Conservation (phyloP, 306 rosid genomes). For the Hippophae tibetana region DNA sequence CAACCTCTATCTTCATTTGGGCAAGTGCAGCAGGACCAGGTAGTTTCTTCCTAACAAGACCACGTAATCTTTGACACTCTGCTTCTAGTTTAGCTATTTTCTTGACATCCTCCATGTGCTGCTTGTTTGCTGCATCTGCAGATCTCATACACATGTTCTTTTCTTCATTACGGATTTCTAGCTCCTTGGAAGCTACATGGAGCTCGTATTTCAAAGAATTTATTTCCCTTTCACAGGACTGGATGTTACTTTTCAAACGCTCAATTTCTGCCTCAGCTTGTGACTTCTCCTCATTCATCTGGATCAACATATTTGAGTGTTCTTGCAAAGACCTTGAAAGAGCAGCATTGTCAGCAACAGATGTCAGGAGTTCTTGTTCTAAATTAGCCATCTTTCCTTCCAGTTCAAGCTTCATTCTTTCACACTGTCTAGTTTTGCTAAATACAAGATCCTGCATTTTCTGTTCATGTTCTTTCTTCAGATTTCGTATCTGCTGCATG, state of each 20-base stretch:
- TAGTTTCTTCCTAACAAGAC: slow-evolving; percentile 88
- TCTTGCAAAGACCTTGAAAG: slow-evolving; percentile 85
- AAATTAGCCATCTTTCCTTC: slow-evolving; percentile 64
- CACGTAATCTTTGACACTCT: slow-evolving; percentile 92
- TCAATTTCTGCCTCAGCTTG: slow-evolving; percentile 90
- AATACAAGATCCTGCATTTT: slow-evolving; percentile 75
- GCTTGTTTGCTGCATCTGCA: slow-evolving; percentile 95
- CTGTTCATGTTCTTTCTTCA: slow-evolving; percentile 91
- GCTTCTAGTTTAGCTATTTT: slow-evolving; percentile 92
- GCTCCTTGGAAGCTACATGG: slow-evolving; percentile 79
- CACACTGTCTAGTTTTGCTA: slow-evolving; percentile 68
- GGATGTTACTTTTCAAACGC: slow-evolving; percentile 64
- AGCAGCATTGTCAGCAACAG: slow-evolving; percentile 78
- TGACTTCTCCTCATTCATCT: slow-evolving; percentile 71
- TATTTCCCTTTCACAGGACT: slow-evolving; percentile 82
- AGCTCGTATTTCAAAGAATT: slow-evolving; percentile 84
- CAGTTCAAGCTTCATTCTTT: slow-evolving; percentile 77
- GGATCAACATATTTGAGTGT: slow-evolving; percentile 77
- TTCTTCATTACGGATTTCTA: slow-evolving; percentile 94
- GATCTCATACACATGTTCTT: slow-evolving; percentile 96
- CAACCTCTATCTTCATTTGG: slow-evolving; percentile 96
- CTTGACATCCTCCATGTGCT: slow-evolving; percentile 83
- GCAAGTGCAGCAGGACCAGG: slow-evolving; percentile 99
- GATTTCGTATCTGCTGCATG: slow-evolving; percentile 82
- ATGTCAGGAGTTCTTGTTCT: slow-evolving; percentile 76